Conservation (phyloP, 768 basidiomycete species). For the Tephrocybe rancida region DNA sequence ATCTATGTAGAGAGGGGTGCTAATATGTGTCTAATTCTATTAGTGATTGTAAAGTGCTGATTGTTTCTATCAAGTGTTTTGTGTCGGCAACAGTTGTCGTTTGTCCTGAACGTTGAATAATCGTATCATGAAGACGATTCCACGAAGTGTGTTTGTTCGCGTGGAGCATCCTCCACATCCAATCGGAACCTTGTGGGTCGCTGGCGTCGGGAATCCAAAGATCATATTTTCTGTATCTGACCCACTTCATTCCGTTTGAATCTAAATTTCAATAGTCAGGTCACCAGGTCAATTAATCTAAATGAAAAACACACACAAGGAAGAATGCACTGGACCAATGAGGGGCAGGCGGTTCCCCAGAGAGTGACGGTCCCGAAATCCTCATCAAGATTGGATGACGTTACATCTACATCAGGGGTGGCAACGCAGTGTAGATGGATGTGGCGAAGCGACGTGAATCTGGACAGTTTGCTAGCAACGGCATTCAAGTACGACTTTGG, state of each 20-base stretch:
- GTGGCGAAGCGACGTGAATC: constrained; percentile 33
- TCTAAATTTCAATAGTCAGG: neutral
- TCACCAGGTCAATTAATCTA: neutral
- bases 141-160: constrained; percentile 24
- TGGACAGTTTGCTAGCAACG: constrained; percentile 26
- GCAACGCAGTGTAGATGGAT: constrained; percentile 35
- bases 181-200: constrained; percentile 20
- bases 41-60: too few species aligned
- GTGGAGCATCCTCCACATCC: constrained; percentile 24
- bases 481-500: constrained; percentile 26
- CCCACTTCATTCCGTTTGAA: constrained; percentile 19
- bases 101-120: neutral
- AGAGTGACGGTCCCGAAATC: constrained; percentile 36
- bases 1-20: too few species aligned
- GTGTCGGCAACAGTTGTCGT: too few species aligned
- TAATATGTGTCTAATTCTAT: too few species aligned
- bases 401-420: constrained; percentile 29
- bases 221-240: constrained; percentile 10
- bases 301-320: constrained; percentile 31
- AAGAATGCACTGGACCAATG: constrained; percentile 35
- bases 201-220: constrained; percentile 29
- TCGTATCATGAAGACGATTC: constrained; percentile 8
- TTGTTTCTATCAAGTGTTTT: too few species aligned
- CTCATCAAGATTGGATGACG: constrained; percentile 30
- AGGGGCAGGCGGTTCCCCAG: constrained; percentile 39